Evolutionary conservation across 805 yeast species (phyloP).

Genomic region (Diddensiella transvaalensis): DNA sequence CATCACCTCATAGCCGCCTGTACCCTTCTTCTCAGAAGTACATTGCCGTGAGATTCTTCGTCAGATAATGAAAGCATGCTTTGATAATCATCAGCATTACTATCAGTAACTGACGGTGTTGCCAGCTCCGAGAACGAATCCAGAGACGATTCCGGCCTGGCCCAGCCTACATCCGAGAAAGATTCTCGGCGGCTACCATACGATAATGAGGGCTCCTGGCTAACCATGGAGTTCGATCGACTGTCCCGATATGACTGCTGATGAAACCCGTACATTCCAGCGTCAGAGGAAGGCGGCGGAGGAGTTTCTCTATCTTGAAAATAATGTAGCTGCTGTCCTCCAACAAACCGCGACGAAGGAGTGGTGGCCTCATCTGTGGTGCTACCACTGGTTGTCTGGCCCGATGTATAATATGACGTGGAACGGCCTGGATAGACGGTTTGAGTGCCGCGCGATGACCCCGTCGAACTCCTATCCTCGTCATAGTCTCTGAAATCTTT

Average conservation of each 20-base stretch:
- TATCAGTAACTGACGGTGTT: slow-evolving; percentile 19
- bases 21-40: slow-evolving; percentile 1
- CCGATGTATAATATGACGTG: slow-evolving; percentile 17
- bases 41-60: slow-evolving; percentile 10
- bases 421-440: slow-evolving; percentile 2
- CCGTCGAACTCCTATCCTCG: not conserved
- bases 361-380: not conserved
- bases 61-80: slow-evolving; percentile 14
- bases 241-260: not conserved
- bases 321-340: not conserved
- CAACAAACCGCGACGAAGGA: not conserved
- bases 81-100: slow-evolving; percentile 14
- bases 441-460: slow-evolving; percentile 2
- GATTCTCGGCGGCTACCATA: slow-evolving; percentile 9
- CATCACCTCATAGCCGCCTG: not conserved
- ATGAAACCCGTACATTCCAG: slow-evolving; percentile 2
- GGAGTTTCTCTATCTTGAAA: slow-evolving; percentile 2
- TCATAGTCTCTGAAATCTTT: not conserved
- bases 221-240: slow-evolving; percentile 1
- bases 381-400: slow-evolving; percentile 15
- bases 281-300: slow-evolving; percentile 2
- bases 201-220: slow-evolving; percentile 14
- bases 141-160: slow-evolving; percentile 13
- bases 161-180: slow-evolving; percentile 17
- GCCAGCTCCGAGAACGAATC: slow-evolving; percentile 18